A percentile compares a stretch with the other conserved stretches of the same genome.
Conservation (phyloP, 2,329 filamentous ascomycete species). For the Pseudocercospora musae region DNA sequence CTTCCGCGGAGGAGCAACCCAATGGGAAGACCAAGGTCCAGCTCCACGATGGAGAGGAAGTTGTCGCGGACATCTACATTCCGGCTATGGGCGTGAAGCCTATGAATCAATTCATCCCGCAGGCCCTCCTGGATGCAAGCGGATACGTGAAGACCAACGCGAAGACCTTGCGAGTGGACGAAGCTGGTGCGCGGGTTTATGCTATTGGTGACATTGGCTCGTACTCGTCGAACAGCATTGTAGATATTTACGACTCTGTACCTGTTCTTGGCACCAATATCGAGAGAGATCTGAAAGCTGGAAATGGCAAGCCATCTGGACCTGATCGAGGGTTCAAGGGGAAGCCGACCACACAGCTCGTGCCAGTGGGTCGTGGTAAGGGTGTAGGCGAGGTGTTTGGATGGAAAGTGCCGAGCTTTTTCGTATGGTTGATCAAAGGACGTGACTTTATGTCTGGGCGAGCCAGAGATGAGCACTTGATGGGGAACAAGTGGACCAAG, state of each 20-base stretch:
- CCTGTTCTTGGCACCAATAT: conserved; percentile 42
- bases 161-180: conserved; percentile 41
- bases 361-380: conserved; percentile 39
- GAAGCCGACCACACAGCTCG: conserved; percentile 34
- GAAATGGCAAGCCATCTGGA: conserved; percentile 23
- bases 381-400: conserved; percentile 41
- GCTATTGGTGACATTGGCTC: conserved; percentile 44
- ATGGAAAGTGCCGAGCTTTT: conserved; percentile 37
- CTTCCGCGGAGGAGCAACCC: conserved; percentile 42
- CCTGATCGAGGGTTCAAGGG: conserved; percentile 35
- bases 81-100: conserved; percentile 49
- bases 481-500: conserved; percentile 26
- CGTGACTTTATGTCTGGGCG: conserved; percentile 36
- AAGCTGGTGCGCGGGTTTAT: conserved; percentile 42
- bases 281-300: conserved; percentile 41
- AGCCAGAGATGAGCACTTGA: conserved; percentile 22
- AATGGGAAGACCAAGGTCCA: conserved; percentile 40
- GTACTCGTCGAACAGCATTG: conserved; percentile 38
- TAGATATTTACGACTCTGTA: conserved; percentile 38
- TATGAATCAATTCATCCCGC: conserved; percentile 50
- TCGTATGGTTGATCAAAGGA: conserved; percentile 39
- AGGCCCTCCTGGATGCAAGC: conserved; percentile 42
- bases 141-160: conserved; percentile 48
- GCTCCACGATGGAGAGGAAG: conserved; percentile 43
- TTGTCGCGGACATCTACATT: conserved; percentile 51